Evolutionary conservation across 495 filamentous ascomycete genomes (phyloP).

Genomic region (Penicillium crystallinum): DNA sequence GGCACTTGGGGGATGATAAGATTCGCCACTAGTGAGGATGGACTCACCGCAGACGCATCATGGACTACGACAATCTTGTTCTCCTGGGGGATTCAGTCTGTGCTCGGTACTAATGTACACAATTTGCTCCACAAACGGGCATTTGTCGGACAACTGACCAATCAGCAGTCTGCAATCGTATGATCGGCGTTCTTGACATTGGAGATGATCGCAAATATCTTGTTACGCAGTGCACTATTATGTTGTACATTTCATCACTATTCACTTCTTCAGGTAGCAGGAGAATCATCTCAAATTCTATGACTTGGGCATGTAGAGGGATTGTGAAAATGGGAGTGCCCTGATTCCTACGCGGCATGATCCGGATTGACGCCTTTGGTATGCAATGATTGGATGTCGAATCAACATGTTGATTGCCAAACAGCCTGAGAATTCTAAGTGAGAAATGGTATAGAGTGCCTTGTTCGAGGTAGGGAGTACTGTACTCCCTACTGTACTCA

Average conservation of each 20-base stretch:
- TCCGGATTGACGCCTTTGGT: background rate
- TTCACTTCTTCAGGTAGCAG: no score
- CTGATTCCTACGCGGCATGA: background rate
- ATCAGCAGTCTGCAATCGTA: conserved; percentile 10
- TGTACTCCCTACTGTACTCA: background rate
- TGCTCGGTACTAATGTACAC: background rate
- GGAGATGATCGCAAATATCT: background rate
- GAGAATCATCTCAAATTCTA: no score
- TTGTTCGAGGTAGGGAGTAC: no score
- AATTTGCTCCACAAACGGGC: conserved; percentile 11
- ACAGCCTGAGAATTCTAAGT: no score
- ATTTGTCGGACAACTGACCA: conserved; percentile 31
- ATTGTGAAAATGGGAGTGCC: no score
- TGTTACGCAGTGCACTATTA: background rate
- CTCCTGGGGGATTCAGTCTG: background rate
- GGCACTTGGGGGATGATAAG: background rate
- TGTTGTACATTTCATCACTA: no score
- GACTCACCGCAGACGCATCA: conserved; percentile 10
- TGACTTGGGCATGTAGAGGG: no score
- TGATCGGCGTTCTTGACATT: conserved; percentile 1
- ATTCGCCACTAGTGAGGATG: conserved; percentile 14
- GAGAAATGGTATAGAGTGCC: background rate
- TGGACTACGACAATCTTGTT: background rate
- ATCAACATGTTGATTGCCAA: background rate
- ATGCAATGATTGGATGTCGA: background rate